Evolutionary conservation across 768 basidiomycete species (phyloP), one percentile per base, ranked within the genome.

Genomic region (Agaricus sinodeliciosus): DNA sequence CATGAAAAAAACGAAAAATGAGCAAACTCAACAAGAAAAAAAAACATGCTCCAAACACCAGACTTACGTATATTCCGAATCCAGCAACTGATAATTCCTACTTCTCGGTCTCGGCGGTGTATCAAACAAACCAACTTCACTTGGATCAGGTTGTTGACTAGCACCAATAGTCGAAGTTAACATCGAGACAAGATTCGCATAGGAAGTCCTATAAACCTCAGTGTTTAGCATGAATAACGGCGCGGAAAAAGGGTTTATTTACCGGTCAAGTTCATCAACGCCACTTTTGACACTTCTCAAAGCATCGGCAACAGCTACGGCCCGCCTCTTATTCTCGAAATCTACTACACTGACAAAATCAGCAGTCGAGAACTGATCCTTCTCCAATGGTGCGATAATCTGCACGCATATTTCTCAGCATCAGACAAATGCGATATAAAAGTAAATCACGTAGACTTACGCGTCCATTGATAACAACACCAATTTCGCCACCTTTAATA

Each of bases 401-500:
- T 95, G 59, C 2, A 43, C 13, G 51, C 34, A 25, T 16, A 2
- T 31, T 11, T 27, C 48, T 53, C 41, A 49, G 28, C 39, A 48
- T n/a, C 45, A 50, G 18, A 9, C 4, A 6, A n/a, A 15, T 27
- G 1, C 13, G 25, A 43, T 3, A 25, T 25, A 4, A 16, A 39
- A 7, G 22, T 39, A 44, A 26, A 27, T 22, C 16, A 22, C 53
- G 54, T 3, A 13, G 7, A 70, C 86, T 64, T 62, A 94, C 92
- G 28, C 94, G 75, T 22, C 94, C 95, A 59, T 96, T 96, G 48
- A 90, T 70, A 34, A 94, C 55, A 35, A 97, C 54, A 0, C 77
- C 89, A 18, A 72, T 72, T 53, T 84, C 68, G 0, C 85, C 87
- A 1, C 84, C 78, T 12, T 63, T 58, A 25, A 94, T 60, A n/a